Conservation (phyloP, 176 grass and related monocot species). For the Luzula sylvatica region DNA sequence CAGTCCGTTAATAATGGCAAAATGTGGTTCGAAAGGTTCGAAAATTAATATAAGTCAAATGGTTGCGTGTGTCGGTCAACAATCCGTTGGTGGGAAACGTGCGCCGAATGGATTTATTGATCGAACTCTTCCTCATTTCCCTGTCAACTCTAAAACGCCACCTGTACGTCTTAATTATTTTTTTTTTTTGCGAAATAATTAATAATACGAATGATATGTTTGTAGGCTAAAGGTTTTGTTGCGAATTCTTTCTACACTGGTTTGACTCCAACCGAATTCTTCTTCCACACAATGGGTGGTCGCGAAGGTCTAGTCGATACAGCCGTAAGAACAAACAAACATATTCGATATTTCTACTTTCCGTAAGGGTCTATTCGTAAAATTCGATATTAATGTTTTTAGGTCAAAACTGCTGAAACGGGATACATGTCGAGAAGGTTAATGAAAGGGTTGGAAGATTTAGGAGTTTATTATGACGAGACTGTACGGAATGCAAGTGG, state of each 20-base stretch:
- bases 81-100: slow-evolving; percentile 89
- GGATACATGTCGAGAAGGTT: slow-evolving; percentile 96
- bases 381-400: slow-evolving; percentile 20
- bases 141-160: slow-evolving; percentile 83
- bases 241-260: slow-evolving; percentile 96
- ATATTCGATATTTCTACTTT: slow-evolving; percentile 14
- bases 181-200: slow-evolving; percentile 21
- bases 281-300: slow-evolving; percentile 98
- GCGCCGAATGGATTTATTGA: slow-evolving; percentile 89
- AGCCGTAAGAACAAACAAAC: slow-evolving; percentile 42
- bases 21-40: slow-evolving; percentile 99
- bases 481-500: slow-evolving; percentile 86
- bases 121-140: slow-evolving; percentile 96
- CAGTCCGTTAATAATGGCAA: slow-evolving; percentile 96
- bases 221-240: slow-evolving; percentile 96
- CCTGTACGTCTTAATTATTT: slow-evolving; percentile 52
- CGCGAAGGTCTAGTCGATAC: slow-evolving; percentile 98
- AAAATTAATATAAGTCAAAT: slow-evolving; percentile 97
- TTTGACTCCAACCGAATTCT: slow-evolving; percentile 89
- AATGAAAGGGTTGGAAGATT: slow-evolving; percentile 96
- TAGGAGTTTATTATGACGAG: slow-evolving; percentile 89
- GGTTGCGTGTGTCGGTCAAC: slow-evolving; percentile 95
- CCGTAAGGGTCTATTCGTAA: background rate
- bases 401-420: slow-evolving; percentile 99
- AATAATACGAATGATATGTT: slow-evolving; percentile 19